Base-by-base conservation (phyloP, 169 alveolate genomes). In the Fabrea salina region DNA sequence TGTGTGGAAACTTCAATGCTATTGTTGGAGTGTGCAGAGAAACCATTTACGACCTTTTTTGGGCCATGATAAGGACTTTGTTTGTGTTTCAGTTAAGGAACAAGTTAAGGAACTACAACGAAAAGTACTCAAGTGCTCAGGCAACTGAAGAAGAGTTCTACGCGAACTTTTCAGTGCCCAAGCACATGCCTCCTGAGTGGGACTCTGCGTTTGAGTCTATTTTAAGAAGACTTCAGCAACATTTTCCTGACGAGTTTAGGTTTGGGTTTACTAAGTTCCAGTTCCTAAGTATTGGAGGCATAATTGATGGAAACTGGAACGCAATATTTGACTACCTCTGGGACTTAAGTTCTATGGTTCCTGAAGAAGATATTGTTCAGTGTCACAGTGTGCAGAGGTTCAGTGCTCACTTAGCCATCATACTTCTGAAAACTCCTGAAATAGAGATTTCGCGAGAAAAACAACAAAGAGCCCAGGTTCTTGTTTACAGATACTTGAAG, bases 1-100 rank as follows among this genome's bases (percentile, higher is more conserved):
- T 68, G 11, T 68, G 78, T 47, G 78, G 78, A 2, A 68, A 68
- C 44, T 44, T 16, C 25, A 64, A 68, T n/a, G 78, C 78, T 8
- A 68, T 68, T 13, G 39, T 68, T 40, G 44, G 35, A n/a, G 25
- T 68, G 16, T 68, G 78, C 4, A 32, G 44, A n/a, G 25, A 35
- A 32, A 22, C 19, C 35, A 37, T 44, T 68, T 30, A 40, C 27
- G 78, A 68, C 27, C 61, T 43, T 68, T 68, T 68, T 44, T 68
- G 78, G 78, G 78, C 78, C 25, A n/a, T 16, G 25, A 37, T 68
- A 16, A 68, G 78, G 35, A 47, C 66, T 8, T 16, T 30, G 11
- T 61, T 61, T 61, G 16, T 61, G 41, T 61, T 61, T 4, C n/a
- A 13, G 7, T 30, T 61, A 13, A 61, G 74, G 39, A 19, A 56